These are phyloP conservation scores for Annulohypoxylon maeteangense DNA, from an alignment of 495 filamentous ascomycete species.

Conservation along the genomic window DNA sequence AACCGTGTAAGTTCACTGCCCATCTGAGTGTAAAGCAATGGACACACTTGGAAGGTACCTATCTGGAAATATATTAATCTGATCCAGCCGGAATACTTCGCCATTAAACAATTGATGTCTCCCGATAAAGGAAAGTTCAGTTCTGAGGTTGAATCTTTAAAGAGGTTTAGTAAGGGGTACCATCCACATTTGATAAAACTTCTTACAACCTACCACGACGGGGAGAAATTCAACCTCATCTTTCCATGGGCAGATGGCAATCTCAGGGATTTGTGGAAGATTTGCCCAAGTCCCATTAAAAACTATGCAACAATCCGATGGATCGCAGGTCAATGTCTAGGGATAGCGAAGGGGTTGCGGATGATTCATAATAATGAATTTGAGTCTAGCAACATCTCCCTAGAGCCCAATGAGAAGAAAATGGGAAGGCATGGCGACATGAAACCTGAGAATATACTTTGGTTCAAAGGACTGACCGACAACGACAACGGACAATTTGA, in stretches of 20 bases:
- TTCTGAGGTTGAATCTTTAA: constrained; percentile 21
- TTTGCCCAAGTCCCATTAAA: neutral
- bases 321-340: neutral
- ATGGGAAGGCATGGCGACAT: neutral
- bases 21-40: too few relatives aligned
- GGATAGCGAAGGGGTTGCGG: neutral
- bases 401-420: neutral
- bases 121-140: constrained; percentile 6
- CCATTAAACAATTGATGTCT: constrained; percentile 16
- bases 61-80: neutral
- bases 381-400: neutral
- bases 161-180: constrained; percentile 24
- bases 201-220: neutral
- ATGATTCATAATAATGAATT: constrained; percentile 9
- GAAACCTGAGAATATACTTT: constrained; percentile 4
- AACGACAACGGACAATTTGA: neutral
- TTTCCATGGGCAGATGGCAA: neutral
- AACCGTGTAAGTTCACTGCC: neutral
- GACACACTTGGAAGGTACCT: too few relatives aligned
- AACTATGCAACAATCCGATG: neutral
- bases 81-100: neutral
- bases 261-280: neutral
- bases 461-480: neutral
- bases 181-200: constrained; percentile 32
- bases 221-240: neutral